Conservation (phyloP, 2,329 filamentous ascomycete species). For the Pyrenophora graminea region DNA sequence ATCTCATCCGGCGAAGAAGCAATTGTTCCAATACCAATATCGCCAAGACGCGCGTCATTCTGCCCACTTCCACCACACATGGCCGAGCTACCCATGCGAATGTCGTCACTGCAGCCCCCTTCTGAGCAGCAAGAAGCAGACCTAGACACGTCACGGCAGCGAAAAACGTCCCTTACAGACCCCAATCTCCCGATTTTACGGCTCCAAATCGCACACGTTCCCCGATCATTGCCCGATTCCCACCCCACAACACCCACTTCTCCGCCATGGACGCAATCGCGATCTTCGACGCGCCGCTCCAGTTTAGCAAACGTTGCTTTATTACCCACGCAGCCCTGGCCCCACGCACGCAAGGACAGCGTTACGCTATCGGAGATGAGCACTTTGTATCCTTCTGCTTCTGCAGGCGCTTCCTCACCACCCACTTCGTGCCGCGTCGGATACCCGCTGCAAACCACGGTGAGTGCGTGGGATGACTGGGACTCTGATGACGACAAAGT, state of each 20-base stretch:
- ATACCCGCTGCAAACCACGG: conserved; percentile 34
- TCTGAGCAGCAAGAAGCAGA: conserved; percentile 11
- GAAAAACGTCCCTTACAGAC: conserved; percentile 39
- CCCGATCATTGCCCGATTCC: conserved; percentile 14
- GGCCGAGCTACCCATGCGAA: conserved; percentile 34
- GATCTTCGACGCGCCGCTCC: conserved; percentile 25
- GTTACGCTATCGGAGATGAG: conserved; percentile 36
- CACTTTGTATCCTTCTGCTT: conserved; percentile 27
- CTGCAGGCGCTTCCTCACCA: conserved; percentile 19
- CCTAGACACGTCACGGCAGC: conserved; percentile 16
- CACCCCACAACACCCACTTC: conserved; percentile 27
- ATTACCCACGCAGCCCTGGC: conserved; percentile 18
- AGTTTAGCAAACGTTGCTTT: conserved; percentile 33
- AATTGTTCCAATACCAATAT: conserved; percentile 17
- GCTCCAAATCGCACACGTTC: conserved; percentile 28
- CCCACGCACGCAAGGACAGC: conserved; percentile 31
- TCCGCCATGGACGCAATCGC: conserved; percentile 30
- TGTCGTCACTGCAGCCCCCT: conserved; percentile 36
- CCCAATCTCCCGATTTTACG: conserved; percentile 37
- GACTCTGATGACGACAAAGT: conserved; percentile 41
- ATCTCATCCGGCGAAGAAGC: conserved; percentile 20
- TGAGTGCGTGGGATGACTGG: conserved; percentile 45
- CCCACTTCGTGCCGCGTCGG: conserved; percentile 27
- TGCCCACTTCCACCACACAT: conserved; percentile 27
- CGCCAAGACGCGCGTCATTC: conserved; percentile 24